Percentiles rank a stretch among this genome's conserved stretches.
These are phyloP conservation scores for Boletus reticulatus DNA, from an alignment of 768 basidiomycete species.

Conservation along the genomic window DNA sequence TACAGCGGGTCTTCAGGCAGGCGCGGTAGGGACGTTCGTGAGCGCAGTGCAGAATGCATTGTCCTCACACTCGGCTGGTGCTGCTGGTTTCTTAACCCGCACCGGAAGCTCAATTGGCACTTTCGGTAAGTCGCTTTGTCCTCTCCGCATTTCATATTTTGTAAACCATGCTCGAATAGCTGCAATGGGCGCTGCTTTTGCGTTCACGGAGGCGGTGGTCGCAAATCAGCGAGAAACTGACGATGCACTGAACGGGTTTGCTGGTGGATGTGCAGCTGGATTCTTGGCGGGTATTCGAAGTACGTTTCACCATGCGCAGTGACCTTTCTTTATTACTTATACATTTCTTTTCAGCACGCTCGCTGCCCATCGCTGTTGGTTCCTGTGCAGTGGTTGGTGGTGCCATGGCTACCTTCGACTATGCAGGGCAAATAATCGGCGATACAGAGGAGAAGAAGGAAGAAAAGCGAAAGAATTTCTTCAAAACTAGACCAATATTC, in stretches of 20 bases:
- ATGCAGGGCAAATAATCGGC: conserved; percentile 63
- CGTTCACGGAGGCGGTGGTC: conserved; percentile 74
- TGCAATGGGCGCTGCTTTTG: conserved; percentile 86
- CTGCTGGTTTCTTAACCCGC: conserved; percentile 82
- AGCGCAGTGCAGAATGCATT: conserved; percentile 80
- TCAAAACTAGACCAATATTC: conserved; percentile 62
- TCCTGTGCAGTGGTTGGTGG: conserved; percentile 79
- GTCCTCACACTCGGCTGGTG: conserved; percentile 72
- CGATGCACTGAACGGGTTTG: conserved; percentile 80
- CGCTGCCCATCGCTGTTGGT: conserved; percentile 77
- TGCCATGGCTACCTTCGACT: conserved; percentile 78
- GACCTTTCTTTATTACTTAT: conserved; percentile 12
- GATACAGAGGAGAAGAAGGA: conserved; percentile 49
- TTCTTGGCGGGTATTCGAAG: conserved; percentile 87
- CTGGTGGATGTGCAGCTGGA: conserved; percentile 90
- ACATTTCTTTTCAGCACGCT: conserved; percentile 56
- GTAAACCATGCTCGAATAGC: conserved; percentile 43
- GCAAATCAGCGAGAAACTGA: conserved; percentile 79
- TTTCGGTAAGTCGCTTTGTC: conserved; percentile 61
- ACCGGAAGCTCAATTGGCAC: conserved; percentile 89
- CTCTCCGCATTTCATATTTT: not conserved
- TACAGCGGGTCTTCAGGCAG: conserved; percentile 60
- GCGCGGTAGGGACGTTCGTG: conserved; percentile 63
- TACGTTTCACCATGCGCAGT: conserved; percentile 31
- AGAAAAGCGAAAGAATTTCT: conserved; percentile 76